Conservation (phyloP, 2,329 filamentous ascomycete species). For the Ascosphaera aggregata region DNA sequence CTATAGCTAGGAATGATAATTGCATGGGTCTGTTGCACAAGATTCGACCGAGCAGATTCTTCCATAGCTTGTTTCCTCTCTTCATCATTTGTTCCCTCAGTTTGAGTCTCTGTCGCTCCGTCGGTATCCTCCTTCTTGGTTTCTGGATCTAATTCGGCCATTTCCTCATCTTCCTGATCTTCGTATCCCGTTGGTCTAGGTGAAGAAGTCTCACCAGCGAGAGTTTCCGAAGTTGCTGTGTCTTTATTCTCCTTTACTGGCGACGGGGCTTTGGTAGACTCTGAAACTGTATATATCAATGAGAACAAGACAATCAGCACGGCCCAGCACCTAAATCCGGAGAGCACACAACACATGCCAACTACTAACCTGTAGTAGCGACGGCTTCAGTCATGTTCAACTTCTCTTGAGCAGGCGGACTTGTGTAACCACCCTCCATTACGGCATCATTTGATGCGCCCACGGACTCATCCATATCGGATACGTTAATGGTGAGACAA, state of each 20-base stretch:
- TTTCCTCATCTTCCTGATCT: constrained; percentile 50
- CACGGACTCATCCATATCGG: constrained; percentile 14
- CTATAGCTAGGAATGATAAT: constrained; percentile 96
- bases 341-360: too few relatives aligned
- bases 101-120: constrained; percentile 14
- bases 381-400: constrained; percentile 5
- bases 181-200: constrained; percentile 34
- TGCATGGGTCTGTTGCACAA: constrained; percentile 73
- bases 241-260: constrained; percentile 12
- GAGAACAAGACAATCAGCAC: too few relatives aligned
- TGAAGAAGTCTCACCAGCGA: constrained; percentile 44
- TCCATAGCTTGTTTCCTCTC: constrained; percentile 64
- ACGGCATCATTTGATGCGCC: constrained; percentile 11
- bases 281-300: constrained; percentile 9
- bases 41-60: constrained; percentile 69
- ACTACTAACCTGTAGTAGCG: constrained; percentile 2
- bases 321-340: too few relatives aligned
- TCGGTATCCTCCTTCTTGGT: constrained; percentile 22
- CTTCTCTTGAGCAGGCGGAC: constrained; percentile 11
- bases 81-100: constrained; percentile 22
- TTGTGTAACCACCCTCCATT: constrained; percentile 8
- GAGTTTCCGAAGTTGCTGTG: constrained; percentile 30
- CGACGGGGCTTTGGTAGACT: constrained; percentile 12
- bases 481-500: constrained; percentile 3
- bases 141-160: constrained; percentile 38